These are phyloP conservation scores for Tetrahymena elliotti DNA, from an alignment of 73 alveolate species.

Conservation along the genomic window DNA sequence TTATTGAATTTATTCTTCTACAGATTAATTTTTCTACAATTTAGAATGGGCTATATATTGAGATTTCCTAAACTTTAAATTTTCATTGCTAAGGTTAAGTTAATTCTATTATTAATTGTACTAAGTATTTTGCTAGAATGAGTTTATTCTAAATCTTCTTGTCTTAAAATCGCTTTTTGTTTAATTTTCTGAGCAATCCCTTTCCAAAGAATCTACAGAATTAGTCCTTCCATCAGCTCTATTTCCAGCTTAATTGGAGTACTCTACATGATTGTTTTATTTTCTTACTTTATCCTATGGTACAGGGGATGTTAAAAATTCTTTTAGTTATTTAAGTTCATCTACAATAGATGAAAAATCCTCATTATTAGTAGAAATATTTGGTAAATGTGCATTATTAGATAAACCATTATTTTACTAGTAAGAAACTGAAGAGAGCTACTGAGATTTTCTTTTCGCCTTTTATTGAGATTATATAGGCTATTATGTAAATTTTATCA, in stretches of 20 bases:
- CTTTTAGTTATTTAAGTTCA: not conserved
- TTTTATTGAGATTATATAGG: not conserved
- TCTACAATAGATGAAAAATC: not conserved
- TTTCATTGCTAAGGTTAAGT: not conserved
- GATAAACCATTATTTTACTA: not conserved
- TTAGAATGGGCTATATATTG: not conserved
- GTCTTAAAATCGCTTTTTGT: not conserved
- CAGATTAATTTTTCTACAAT: not conserved
- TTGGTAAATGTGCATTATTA: not conserved
- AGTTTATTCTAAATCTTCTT: not conserved
- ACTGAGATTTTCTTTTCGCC: not conserved
- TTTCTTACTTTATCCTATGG: not conserved
- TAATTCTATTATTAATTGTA: not conserved
- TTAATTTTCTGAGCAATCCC: not conserved
- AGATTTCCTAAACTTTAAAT: not conserved
- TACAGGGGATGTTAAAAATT: not conserved
- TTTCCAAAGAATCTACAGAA: not conserved
- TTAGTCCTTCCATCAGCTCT: not conserved
- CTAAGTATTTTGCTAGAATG: not conserved
- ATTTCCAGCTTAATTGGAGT: not conserved
- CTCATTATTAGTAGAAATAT: not conserved
- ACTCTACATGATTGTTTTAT: not conserved
- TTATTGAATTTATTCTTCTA: not conserved
- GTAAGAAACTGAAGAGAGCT: not conserved
- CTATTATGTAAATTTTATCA: not conserved